phyloP scores from a whole-genome alignment of 148 eudicot genomes.

The Rhododendron vialii region DNA sequence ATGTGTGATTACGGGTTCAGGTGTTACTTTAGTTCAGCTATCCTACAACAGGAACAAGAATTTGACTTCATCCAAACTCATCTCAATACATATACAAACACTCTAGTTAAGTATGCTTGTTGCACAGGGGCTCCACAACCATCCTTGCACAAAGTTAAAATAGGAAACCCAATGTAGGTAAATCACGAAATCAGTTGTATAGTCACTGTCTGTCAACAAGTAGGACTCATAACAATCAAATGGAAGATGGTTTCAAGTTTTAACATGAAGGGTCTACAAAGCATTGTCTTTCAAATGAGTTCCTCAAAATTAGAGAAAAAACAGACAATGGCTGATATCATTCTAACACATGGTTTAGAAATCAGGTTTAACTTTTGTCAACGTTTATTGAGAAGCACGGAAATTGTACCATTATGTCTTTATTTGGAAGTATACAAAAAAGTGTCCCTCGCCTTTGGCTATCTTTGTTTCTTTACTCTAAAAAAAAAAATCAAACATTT shows the following conservation, averaged over 20 bases:
- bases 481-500: neutral
- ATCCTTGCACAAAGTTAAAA: neutral
- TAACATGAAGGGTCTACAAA: neutral
- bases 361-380: neutral
- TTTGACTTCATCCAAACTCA: neutral
- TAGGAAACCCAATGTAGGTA: neutral
- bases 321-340: neutral
- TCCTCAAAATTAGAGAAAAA: neutral
- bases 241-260: neutral
- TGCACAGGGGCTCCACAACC: neutral
- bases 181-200: neutral
- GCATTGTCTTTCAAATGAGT: neutral
- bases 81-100: neutral
- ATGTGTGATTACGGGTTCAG: neutral
- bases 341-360: neutral
- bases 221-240: neutral
- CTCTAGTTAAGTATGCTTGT: neutral
- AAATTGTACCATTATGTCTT: neutral
- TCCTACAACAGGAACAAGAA: neutral
- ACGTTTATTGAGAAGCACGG: neutral
- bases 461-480: neutral
- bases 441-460: neutral
- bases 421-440: neutral
- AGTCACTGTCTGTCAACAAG: neutral
- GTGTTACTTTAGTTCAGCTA: neutral